Evolutionary conservation across 768 basidiomycete genomes (phyloP), one percentile per base, ranked within the genome.

Genomic region (Rhodotorula taiwanensis): DNA sequence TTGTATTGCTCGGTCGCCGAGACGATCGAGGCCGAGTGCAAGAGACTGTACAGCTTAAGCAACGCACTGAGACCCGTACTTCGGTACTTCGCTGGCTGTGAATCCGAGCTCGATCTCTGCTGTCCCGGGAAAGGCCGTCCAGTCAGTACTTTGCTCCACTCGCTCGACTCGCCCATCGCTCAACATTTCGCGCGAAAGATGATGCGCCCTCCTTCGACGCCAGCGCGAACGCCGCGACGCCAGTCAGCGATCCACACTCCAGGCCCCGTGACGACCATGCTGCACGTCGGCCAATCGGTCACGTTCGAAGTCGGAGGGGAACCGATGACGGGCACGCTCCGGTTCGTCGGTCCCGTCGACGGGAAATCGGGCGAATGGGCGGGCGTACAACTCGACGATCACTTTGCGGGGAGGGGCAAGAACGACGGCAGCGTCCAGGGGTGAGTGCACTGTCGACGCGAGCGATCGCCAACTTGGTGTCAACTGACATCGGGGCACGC

Each of bases 361-460:
- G 89, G 89, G 54, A 97, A 97, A 75, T 80, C 83, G 5, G 94
- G 93, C 6, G 77, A 85, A 10, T 99, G 89, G 88, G 94, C 89
- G 21, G 94, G 94, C 20, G 89, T 99, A 27, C 89, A 97, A 76
- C 80, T 99, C 27, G 79, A 83, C 70, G 86, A 85, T 41, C 88
- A 88, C 10, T 94, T 91, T 73, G 76, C 81, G 23, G 92, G 94
- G 25, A 88, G 87, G 75, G 94, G 94, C 1, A 99, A 98, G 79
- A 99, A 99, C 72, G 83, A 97, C 71, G 94, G 94, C 39, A 82
- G 83, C 49, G 92, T 94, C 8, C 81, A 79, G 66, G 89, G 89
- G 93, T 95, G 74, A 79, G 89, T 81, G 27, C 33, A 11, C 25
- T 13, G 23, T 9, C 25, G 27, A 15, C 0, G 28, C 31, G 28